Percentiles rank a stretch among this genome's conserved stretches.
These are phyloP conservation scores for Fomitopsis betulina DNA, from an alignment of 1,284 basidiomycete genomes.

Conservation along the genomic window DNA sequence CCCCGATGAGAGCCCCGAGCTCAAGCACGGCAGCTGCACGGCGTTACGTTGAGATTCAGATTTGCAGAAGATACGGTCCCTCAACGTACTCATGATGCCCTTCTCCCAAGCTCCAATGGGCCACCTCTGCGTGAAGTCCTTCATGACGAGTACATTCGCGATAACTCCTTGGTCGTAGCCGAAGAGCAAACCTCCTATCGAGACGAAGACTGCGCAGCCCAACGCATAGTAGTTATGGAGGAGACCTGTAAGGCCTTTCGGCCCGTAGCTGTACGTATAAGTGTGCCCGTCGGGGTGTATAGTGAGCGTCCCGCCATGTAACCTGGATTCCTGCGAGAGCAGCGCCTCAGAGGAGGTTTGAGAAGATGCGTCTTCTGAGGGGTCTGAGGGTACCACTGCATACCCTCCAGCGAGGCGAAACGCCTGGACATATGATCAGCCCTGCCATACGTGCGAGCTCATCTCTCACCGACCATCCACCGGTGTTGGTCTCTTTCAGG, in stretches of 20 bases:
- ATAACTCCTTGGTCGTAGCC: conserved; percentile 56
- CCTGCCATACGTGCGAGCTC: not conserved
- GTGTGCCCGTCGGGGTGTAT: conserved; percentile 23
- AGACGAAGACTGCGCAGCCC: conserved; percentile 65
- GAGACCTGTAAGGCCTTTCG: conserved; percentile 58
- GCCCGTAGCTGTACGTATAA: conserved; percentile 69
- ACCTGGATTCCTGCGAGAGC: not conserved
- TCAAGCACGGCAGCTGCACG: conserved; percentile 70
- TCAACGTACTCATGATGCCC: conserved; percentile 64
- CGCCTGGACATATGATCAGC: not conserved
- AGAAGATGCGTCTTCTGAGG: not conserved
- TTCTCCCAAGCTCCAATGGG: conserved; percentile 68
- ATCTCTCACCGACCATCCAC: not conserved
- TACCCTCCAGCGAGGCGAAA: not conserved
- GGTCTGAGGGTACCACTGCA: not conserved
- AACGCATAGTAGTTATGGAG: conserved; percentile 57
- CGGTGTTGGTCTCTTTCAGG: too few species aligned
- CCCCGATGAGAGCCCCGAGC: conserved; percentile 70
- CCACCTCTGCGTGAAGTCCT: conserved; percentile 61
- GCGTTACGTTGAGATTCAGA: not conserved
- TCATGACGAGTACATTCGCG: conserved; percentile 82
- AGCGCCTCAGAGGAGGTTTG: not conserved
- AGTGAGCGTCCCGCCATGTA: conserved; percentile 27
- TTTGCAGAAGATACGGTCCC: not conserved
- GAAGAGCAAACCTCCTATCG: conserved; percentile 75